phyloP scores from a whole-genome alignment of 2,329 filamentous ascomycete genomes.

The Ophiostoma sp. region DNA sequence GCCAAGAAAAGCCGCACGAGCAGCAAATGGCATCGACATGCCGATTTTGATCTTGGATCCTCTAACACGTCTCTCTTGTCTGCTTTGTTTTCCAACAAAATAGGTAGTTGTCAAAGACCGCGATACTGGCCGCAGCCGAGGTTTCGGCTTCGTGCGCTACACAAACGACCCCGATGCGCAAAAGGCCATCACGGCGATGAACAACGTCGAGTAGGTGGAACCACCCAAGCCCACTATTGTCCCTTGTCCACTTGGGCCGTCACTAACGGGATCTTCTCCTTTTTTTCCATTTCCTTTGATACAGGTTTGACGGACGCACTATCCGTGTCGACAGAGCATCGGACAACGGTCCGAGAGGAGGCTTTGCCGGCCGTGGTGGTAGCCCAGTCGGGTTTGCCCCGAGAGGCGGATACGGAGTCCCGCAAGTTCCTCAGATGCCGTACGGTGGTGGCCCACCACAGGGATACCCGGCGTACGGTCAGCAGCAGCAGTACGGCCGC shows the following conservation, averaged over 20 bases:
- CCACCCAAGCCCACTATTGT: background rate
- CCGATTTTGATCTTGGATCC: background rate
- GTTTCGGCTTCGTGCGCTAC: constrained; percentile 95
- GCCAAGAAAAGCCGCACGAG: background rate
- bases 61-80: background rate
- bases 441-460: constrained; percentile 35
- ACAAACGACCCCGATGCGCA: constrained; percentile 69
- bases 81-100: background rate
- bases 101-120: constrained; percentile 97
- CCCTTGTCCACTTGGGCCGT: constrained; percentile 16
- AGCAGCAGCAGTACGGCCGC: constrained; percentile 39
- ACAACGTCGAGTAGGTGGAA: constrained; percentile 76
- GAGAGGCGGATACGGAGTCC: constrained; percentile 33
- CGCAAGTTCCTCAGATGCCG: constrained; percentile 35
- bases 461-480: constrained; percentile 36
- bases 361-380: constrained; percentile 41
- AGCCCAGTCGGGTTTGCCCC: constrained; percentile 32
- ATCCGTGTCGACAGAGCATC: constrained; percentile 96
- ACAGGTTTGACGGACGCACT: constrained; percentile 63
- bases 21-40: background rate
- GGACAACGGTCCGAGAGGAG: constrained; percentile 63
- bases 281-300: constrained; percentile 24
- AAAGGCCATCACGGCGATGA: constrained; percentile 71
- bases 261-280: background rate
- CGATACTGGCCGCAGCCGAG: constrained; percentile 91